Evolutionary conservation across 768 basidiomycete genomes (phyloP), one percentile per base, ranked within the genome.

Genomic region (Myochromella boudieri): DNA sequence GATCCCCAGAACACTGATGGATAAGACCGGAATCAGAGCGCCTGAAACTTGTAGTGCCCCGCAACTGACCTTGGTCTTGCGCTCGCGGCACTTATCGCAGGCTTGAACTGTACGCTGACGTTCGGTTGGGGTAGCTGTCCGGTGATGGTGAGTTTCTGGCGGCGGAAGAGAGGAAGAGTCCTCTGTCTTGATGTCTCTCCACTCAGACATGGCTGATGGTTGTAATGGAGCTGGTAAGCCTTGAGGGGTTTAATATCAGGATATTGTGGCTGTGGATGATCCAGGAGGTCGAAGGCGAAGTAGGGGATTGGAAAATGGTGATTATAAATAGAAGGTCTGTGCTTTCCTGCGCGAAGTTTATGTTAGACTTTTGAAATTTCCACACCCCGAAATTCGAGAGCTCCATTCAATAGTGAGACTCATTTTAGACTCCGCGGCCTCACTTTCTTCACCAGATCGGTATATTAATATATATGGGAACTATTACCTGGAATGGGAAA

Each of bases 1-100:
- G 71, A 29, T 75, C 73, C n/a, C 81, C 81, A 11, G 78, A 80
- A 55, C 81, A 82, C 81, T 82, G 52, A 15, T n/a, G n/a, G 39
- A 20, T 21, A 26, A 34, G 15, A 29, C 25, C 15, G 48, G 24
- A 17, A 26, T 17, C 28, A 41, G 21, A 24, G 11, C 18, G 27
- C 38, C 11, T 25, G 21, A 22, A 22, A n/a, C n/a, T n/a, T n/a
- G n/a, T n/a, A n/a, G n/a, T 37, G n/a, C 25, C 9, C 2, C 5
- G 8, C 21, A 29, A 47, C 67, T 29, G 48, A 78, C 81, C 69
- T 81, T 81, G 6, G 78, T 79, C 63, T 82, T 82, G 20, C 80
- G 68, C 47, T 75, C 72, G 14, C 80, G 66, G 56, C 80, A 82
- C 57, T 77, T 78, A 48, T 78, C 74, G 55, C 80, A 82, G 17